These are phyloP conservation scores for Priceomyces medius DNA, from an alignment of 805 yeast genomes.

Conservation along the genomic window DNA sequence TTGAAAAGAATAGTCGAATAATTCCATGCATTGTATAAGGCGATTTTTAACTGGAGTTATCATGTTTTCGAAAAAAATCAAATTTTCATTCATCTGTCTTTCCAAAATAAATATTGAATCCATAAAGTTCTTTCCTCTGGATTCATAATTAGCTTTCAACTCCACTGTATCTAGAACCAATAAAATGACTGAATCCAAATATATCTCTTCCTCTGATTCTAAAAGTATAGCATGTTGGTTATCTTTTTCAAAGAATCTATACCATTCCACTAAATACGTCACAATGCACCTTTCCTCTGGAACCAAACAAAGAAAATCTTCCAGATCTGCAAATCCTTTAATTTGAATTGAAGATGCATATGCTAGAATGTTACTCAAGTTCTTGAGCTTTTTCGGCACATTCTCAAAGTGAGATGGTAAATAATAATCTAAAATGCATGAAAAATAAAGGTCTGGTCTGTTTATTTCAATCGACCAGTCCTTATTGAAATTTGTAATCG, in stretches of 20 bases:
- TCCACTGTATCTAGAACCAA: slow-evolving; percentile 16
- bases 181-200: slow-evolving; percentile 11
- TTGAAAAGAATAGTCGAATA: slow-evolving; percentile 3
- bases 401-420: slow-evolving; percentile 21
- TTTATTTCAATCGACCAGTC: slow-evolving; percentile 54
- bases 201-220: not conserved
- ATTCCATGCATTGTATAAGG: slow-evolving; percentile 6
- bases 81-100: slow-evolving; percentile 5
- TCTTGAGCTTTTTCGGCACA: slow-evolving; percentile 24
- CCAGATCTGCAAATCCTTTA: slow-evolving; percentile 52
- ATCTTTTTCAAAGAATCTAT: slow-evolving; percentile 36
- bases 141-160: slow-evolving; percentile 30
- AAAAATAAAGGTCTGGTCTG: slow-evolving; percentile 48
- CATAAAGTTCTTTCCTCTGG: slow-evolving; percentile 26
- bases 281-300: slow-evolving; percentile 64
- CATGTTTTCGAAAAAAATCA: slow-evolving; percentile 5
- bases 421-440: slow-evolving; percentile 31
- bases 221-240: not conserved
- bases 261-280: slow-evolving; percentile 60
- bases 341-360: slow-evolving; percentile 49
- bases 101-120: slow-evolving; percentile 21
- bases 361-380: slow-evolving; percentile 35
- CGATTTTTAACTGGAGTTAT: slow-evolving; percentile 2
- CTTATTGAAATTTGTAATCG: slow-evolving; percentile 48
- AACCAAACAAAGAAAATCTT: slow-evolving; percentile 46